A percentile compares a stretch with the other conserved stretches of the same genome.
phyloP scores from a whole-genome alignment of 2,329 filamentous ascomycete genomes.

The Colletotrichum sp. region DNA sequence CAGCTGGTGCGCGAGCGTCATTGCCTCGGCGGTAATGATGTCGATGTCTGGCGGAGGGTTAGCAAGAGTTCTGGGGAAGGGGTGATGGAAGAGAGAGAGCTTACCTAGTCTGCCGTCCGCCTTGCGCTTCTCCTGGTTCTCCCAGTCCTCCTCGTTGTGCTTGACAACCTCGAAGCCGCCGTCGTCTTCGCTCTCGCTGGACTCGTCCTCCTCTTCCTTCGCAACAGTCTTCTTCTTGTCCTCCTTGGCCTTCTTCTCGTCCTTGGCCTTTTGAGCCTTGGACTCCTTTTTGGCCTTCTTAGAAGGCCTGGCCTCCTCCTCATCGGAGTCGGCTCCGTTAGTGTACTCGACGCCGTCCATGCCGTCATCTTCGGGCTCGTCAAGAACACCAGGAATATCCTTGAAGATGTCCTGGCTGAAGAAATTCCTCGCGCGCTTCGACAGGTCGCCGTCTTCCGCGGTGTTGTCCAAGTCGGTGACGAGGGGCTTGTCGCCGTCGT shows the following conservation, averaged over 20 bases:
- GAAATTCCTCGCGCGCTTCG: slow-evolving; percentile 84
- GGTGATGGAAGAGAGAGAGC: slow-evolving; percentile 17
- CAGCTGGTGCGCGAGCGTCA: slow-evolving; percentile 93
- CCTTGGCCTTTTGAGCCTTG: slow-evolving; percentile 24
- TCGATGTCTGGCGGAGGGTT: slow-evolving; percentile 73
- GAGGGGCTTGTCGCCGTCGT: slow-evolving; percentile 30
- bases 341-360: slow-evolving; percentile 33
- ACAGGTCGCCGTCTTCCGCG: slow-evolving; percentile 66
- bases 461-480: slow-evolving; percentile 45
- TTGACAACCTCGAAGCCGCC: slow-evolving; percentile 69
- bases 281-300: slow-evolving; percentile 33
- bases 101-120: slow-evolving; percentile 68
- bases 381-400: slow-evolving; percentile 72
- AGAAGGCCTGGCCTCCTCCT: slow-evolving; percentile 15
- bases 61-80: slow-evolving; percentile 11
- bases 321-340: slow-evolving; percentile 1
- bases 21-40: slow-evolving; percentile 98
- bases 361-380: slow-evolving; percentile 45
- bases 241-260: slow-evolving; percentile 31
- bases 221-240: slow-evolving; percentile 46
- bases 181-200: slow-evolving; percentile 42
- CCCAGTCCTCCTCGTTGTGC: slow-evolving; percentile 64
- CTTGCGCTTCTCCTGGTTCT: slow-evolving; percentile 66
- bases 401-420: slow-evolving; percentile 97
- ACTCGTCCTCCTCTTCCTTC: slow-evolving; percentile 26